Conservation (phyloP, 768 basidiomycete species). For the Collybiopsis luxurians region DNA sequence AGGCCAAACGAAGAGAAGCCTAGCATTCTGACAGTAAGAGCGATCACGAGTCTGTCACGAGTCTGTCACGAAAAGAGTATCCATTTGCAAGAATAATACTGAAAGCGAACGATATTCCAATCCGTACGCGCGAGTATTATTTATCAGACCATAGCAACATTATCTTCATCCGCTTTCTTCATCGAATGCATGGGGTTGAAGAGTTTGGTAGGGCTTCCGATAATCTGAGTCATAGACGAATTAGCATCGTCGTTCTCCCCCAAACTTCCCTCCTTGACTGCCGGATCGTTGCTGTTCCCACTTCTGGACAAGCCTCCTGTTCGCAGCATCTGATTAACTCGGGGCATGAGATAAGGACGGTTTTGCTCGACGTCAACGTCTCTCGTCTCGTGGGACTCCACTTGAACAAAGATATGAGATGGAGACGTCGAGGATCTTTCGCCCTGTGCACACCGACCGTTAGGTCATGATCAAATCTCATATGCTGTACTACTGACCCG, state of each 20-base stretch:
- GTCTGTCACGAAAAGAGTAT: too few relatives aligned
- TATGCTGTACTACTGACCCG: background rate
- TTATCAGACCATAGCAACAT: too few relatives aligned
- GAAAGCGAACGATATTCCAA: too few relatives aligned
- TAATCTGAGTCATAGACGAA: background rate
- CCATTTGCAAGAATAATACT: too few relatives aligned
- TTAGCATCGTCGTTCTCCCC: background rate
- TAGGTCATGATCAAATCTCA: background rate
- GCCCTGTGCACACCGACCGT: background rate
- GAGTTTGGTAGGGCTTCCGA: too few relatives aligned
- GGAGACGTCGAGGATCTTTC: background rate
- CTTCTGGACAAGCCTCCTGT: background rate
- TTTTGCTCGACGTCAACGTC: conserved; percentile 11
- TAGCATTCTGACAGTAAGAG: too few relatives aligned
- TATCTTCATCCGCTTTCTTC: too few relatives aligned
- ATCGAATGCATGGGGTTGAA: too few relatives aligned
- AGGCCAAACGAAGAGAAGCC: too few relatives aligned
- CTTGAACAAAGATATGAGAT: conserved; percentile 20
- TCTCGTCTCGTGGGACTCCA: conserved; percentile 30
- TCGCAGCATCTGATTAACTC: background rate
- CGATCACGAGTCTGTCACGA: too few relatives aligned
- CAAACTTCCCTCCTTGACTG: background rate
- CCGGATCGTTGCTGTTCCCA: background rate
- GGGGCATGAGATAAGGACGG: background rate
- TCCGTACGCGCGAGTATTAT: too few relatives aligned